Evolutionary conservation across 192 early-diverging fungal genomes (phyloP).

Genomic region (Irineochytrium annulatum): DNA sequence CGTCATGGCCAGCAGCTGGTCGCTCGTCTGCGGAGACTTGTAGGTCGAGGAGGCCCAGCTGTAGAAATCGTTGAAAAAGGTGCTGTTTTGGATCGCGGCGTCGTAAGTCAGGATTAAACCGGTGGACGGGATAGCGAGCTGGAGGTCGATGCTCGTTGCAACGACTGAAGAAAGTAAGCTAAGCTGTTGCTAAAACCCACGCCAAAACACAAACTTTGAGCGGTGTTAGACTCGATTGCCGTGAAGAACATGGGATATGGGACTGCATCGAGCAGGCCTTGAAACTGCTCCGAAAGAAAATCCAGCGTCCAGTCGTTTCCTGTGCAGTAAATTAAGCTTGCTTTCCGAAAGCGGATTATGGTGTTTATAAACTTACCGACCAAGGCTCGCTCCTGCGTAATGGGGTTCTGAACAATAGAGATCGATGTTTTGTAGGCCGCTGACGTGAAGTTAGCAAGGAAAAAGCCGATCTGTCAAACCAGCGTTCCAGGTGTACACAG

Average conservation of each 20-base stretch:
- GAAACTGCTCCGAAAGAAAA: background rate
- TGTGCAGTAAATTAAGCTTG: too few species aligned
- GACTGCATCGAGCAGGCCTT: background rate
- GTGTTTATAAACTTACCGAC: too few species aligned
- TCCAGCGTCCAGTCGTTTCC: constrained; percentile 4
- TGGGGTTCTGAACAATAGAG: background rate
- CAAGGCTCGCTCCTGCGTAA: background rate
- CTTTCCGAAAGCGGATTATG: too few species aligned
- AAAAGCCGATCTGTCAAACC: too few species aligned
- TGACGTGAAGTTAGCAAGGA: too few species aligned
- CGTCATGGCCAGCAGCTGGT: too few species aligned
- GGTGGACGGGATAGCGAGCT: background rate
- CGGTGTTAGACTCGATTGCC: background rate
- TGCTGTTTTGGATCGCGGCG: background rate
- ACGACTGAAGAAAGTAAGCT: too few species aligned
- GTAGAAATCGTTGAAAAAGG: background rate
- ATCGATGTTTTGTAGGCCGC: background rate
- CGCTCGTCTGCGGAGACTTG: too few species aligned
- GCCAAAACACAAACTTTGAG: too few species aligned
- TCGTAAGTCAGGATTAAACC: background rate
- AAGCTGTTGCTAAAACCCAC: background rate
- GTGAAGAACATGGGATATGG: background rate
- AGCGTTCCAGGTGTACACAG: too few species aligned
- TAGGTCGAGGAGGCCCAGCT: background rate
- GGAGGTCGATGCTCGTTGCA: background rate